Evolutionary conservation across 1,284 basidiomycete genomes (phyloP).

Genomic region (Malassezia caprae): DNA sequence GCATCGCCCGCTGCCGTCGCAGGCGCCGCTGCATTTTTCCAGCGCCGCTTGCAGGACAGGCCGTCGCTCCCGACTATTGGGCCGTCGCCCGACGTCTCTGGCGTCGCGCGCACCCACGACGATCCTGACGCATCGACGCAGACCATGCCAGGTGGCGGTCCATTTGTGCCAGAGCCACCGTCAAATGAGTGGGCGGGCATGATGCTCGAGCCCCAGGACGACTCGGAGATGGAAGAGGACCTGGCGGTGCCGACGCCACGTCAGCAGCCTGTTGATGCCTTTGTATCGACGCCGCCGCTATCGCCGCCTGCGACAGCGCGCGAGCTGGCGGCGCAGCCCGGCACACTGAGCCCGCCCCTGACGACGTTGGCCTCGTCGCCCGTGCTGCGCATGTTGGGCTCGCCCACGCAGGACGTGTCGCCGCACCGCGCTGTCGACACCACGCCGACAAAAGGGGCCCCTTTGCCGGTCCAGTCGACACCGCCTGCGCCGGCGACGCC

Average conservation of each 20-base stretch:
- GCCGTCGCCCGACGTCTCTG: neutral
- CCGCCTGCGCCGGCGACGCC: neutral
- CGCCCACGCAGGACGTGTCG: neutral
- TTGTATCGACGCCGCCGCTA: neutral
- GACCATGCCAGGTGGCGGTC: neutral
- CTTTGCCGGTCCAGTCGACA: neutral
- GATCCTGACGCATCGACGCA: neutral
- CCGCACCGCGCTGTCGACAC: neutral
- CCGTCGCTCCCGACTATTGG: neutral
- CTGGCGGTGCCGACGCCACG: neutral
- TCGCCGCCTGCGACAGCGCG: conserved; percentile 16
- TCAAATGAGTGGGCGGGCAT: neutral
- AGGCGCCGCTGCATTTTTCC: neutral
- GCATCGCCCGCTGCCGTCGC: neutral
- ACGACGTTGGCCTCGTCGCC: neutral
- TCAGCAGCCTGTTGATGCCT: neutral
- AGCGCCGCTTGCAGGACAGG: neutral
- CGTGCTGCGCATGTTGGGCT: conserved; percentile 1
- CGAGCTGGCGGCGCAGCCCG: conserved; percentile 18
- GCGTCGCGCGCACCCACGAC: neutral
- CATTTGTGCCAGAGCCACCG: neutral
- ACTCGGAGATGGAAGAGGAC: neutral
- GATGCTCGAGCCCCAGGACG: neutral
- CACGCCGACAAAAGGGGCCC: neutral
- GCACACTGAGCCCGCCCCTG: conserved; percentile 6